Evolutionary conservation across 495 filamentous ascomycete genomes (phyloP).

Genomic region (Halenospora varia): DNA sequence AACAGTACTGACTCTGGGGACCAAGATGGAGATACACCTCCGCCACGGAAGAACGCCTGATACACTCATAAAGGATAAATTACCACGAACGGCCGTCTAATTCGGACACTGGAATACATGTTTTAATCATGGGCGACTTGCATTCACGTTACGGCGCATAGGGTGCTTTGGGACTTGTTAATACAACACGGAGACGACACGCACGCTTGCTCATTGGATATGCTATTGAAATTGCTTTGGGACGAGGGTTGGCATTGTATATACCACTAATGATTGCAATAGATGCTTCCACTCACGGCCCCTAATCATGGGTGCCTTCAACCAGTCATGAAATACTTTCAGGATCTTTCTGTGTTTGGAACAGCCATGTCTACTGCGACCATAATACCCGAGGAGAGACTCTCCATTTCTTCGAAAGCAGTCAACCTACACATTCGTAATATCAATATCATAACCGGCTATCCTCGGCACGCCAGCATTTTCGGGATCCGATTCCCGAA

Average conservation of each 20-base stretch:
- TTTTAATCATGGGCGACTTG: neutral
- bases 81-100: neutral
- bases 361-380: too few relatives aligned
- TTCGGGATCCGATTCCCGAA: too few relatives aligned
- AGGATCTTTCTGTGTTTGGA: too few relatives aligned
- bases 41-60: neutral
- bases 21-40: conserved; percentile 18
- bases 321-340: too few relatives aligned
- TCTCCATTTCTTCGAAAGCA: too few relatives aligned
- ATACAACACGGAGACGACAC: neutral
- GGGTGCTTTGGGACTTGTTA: conserved; percentile 4
- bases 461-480: too few relatives aligned
- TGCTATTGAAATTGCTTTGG: neutral
- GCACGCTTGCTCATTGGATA: conserved; percentile 19
- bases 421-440: too few relatives aligned
- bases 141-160: conserved; percentile 7
- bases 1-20: conserved; percentile 17
- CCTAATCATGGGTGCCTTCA: too few relatives aligned
- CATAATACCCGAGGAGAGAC: too few relatives aligned
- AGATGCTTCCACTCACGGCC: neutral
- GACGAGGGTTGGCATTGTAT: conserved; percentile 9
- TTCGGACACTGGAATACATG: neutral
- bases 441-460: too few relatives aligned
- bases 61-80: neutral
- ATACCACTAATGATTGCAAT: conserved; percentile 21